Conservation (phyloP, 306 rosid genomes). For the Malus orientalis region DNA sequence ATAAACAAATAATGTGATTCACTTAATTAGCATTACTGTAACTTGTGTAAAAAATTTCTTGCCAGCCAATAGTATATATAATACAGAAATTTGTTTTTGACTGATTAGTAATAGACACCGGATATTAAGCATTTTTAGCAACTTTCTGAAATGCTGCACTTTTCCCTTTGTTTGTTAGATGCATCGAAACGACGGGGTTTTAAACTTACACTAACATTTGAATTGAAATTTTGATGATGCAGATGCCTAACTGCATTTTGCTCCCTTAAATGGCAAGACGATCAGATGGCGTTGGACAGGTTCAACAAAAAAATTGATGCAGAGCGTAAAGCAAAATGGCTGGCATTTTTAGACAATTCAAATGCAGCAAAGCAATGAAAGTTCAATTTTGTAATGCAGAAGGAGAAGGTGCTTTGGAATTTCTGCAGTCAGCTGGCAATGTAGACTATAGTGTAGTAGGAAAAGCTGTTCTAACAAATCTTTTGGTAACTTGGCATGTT, state of each 20-base stretch:
- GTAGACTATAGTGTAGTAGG: background rate
- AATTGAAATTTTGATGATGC: conserved; percentile 8
- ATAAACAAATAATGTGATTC: background rate
- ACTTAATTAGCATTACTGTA: background rate
- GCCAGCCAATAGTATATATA: background rate
- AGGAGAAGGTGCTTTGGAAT: background rate
- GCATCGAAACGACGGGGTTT: background rate
- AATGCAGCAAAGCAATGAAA: background rate
- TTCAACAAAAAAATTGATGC: background rate
- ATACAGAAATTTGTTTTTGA: background rate
- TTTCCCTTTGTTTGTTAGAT: background rate
- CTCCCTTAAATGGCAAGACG: background rate
- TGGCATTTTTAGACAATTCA: background rate
- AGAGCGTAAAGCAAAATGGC: background rate
- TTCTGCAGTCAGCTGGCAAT: conserved; percentile 3
- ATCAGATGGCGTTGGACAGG: conserved; percentile 6
- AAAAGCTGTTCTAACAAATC: background rate
- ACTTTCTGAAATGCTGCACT: background rate
- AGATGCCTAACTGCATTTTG: conserved; percentile 9
- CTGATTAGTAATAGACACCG: background rate
- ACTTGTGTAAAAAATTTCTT: background rate
- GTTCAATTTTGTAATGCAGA: background rate
- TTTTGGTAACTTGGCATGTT: background rate
- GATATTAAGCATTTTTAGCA: background rate
- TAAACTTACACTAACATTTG: background rate